Evolutionary conservation across 805 yeast genomes (phyloP), one percentile per base, ranked within the genome.

Genomic region (Suhomyces prunicola): DNA sequence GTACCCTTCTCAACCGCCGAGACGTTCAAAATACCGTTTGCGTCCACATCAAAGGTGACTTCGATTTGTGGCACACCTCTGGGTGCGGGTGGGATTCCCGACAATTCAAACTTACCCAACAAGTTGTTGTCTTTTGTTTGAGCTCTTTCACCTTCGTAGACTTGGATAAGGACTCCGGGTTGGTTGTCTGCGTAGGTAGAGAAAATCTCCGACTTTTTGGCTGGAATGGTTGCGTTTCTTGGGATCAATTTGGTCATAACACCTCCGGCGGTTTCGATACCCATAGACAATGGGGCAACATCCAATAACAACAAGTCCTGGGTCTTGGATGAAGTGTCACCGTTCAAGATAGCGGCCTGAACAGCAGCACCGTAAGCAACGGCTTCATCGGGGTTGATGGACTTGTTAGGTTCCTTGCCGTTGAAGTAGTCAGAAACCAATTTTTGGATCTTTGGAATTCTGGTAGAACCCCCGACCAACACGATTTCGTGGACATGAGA

Each of bases 301-400:
- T 91, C 97, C 67, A 92, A 82, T 68, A 91, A 80, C 59, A 93
- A 72, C 61, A 75, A 70, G 66, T 74, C 78, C 63, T 74, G 77
- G 52, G 79, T 75, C 72, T 73, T 70, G 26, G 74, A 67, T 23
- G 76, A 57, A n/a, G 75, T 70, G 55, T 92, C 97, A 74, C 98
- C 98, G 52, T 96, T 85, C 60, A 93, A 80, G 63, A 93, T 96
- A 80, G 98, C 98, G 54, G 97, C 98, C 81, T 93, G 99, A 59
- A 93, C 97, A 59, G 99, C 97, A 57, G 98, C 98, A 84, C 99
- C 99, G 67, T 86, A 93, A 44, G 98, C 99, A 68, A 93, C 98
- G 72, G 99, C 99, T 82, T 93, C 99, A 79, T 93, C 99, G 59
- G 99, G 98, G 81, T 93, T 93, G 69, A 93, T 93, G 67, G 97